A percentile compares a stretch with the other conserved stretches of the same genome.
Evolutionary conservation across 2,329 filamentous ascomycete species (phyloP).

Genomic region (Fusarium marasasianum): DNA sequence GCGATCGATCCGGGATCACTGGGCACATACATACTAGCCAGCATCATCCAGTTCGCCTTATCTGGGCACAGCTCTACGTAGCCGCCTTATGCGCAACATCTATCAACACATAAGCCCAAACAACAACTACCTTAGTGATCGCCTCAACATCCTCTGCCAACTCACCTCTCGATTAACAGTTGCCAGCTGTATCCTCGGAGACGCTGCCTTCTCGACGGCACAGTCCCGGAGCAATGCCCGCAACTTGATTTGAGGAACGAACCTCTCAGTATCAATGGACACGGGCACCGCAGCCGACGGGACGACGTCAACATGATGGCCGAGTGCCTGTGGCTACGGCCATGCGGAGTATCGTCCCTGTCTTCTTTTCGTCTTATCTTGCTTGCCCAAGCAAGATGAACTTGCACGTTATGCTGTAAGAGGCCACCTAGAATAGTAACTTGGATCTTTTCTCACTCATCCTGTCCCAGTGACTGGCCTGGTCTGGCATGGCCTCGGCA

Average conservation of each 20-base stretch:
- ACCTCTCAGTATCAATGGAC: background rate
- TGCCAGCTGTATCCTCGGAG: background rate
- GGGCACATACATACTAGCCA: background rate
- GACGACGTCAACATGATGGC: conserved; percentile 3
- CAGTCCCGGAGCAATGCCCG: background rate
- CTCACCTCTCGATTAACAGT: background rate
- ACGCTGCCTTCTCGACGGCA: background rate
- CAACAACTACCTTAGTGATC: conserved; percentile 1
- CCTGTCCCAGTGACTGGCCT: conserved; percentile 20
- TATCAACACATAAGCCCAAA: conserved; percentile 14
- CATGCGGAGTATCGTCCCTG: background rate
- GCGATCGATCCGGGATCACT: conserved; percentile 35
- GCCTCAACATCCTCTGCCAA: background rate
- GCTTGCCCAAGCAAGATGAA: conserved; percentile 12
- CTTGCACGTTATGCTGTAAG: conserved; percentile 10
- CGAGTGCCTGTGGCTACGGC: background rate
- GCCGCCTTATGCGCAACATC: conserved; percentile 30
- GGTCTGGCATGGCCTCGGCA: conserved; percentile 37
- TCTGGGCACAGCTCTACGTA: conserved; percentile 30
- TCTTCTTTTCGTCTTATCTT: conserved; percentile 1
- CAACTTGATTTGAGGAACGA: background rate
- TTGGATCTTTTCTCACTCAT: conserved; percentile 5
- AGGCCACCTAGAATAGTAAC: conserved; percentile 12
- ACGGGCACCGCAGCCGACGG: conserved; percentile 10
- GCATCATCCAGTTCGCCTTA: conserved; percentile 24